Base-by-base conservation (phyloP, 176 grass and related monocot genomes). In the Avena eriantha region DNA sequence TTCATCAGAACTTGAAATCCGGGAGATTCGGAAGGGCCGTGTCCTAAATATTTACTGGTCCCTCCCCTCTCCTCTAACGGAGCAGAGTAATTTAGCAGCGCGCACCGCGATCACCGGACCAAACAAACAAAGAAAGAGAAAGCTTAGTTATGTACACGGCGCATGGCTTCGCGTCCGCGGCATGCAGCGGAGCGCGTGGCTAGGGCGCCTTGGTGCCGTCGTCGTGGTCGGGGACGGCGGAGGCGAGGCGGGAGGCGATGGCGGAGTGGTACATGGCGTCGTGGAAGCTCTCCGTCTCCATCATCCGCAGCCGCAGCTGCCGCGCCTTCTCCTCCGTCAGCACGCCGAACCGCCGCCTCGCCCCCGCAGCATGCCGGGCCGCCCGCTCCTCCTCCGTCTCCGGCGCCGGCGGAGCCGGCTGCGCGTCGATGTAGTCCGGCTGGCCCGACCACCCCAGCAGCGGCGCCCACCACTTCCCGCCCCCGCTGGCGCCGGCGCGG, bases 201-300 rank as follows among this genome's bases (percentile, higher is more conserved):
- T 16, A 56, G 66, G 49, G 5, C 22, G 74, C 77, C 19, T 67
- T 57, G 48, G 43, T 22, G 36, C 6, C 12, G 68, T 1, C 10
- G 72, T 16, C 21, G 83, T 58, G 12, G 19, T 22, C 88, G 14
- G 82, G 81, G 16, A 82, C 5, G 76, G 93, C 90, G 80, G 97
- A 96, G 76, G 97, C 97, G 84, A 98, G 94, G 76, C 97, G 97
- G 69, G 97, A 96, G 6, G 97, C 97, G 83, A 99, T 99, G 89
- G 90, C 94, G 75, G 97, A 99, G 94, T 96, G 94, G 89, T 99
- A 99, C 97, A 99, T 99, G 88, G 73, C 83, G 73, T 99, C 90
- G 78, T 94, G 94, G 91, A 94, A 99, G 82, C 76, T 94, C 80
- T 94, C 82, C 70, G 70, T 88, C 84, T 99, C 97, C 82, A 91